Base-by-base conservation (phyloP, 164 flowering plant species). In the Vitis amurensis region DNA sequence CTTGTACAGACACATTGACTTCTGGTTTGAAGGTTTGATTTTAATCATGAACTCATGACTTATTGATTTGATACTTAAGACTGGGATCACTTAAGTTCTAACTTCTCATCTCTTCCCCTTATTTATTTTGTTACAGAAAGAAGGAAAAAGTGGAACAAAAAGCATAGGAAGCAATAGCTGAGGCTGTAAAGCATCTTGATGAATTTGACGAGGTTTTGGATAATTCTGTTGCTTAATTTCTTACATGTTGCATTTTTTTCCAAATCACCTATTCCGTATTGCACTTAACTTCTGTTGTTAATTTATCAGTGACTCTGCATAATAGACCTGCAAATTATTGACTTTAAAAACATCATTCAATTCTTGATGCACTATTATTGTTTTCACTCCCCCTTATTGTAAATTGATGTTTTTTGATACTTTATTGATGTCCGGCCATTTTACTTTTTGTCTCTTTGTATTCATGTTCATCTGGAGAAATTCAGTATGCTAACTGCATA, bases 81-180 rank as follows among this genome's bases (percentile, higher is more conserved):
- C 11, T 16, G 37, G 14, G 29, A 47, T 56, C 27, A 15, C 55
- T 15, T n/a, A 9, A 47, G 16, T 17, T 17, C 19, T 17, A 17
- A 17, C 44, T 37, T 37, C 44, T 37, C 63, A 53, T 55, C 15
- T 66, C 61, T 69, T 73, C 8, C 16, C 27, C 49, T 68, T 44
- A 19, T 44, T 19, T 29, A 23, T 31, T 44, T 60, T 9, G 0
- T 44, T 2, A 58, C 88, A 95, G 97, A 84, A 86, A 78, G 98
- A 74, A 91, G 77, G 84, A 95, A 93, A 72, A 91, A 83, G 55
- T 95, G 99, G 99, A 97, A 95, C 71, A 94, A 91, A 74, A 86
- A 80, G 68, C 89, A 86, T 73, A 95, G 79, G 98, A 86, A 80
- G 96, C 93, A 62, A 88, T 93, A 55, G 89, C 98, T 2, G 81